Evolutionary conservation across 2,329 filamentous ascomycete species (phyloP), one percentile per base, ranked within the genome.

Genomic region (Aspergillus latus): DNA sequence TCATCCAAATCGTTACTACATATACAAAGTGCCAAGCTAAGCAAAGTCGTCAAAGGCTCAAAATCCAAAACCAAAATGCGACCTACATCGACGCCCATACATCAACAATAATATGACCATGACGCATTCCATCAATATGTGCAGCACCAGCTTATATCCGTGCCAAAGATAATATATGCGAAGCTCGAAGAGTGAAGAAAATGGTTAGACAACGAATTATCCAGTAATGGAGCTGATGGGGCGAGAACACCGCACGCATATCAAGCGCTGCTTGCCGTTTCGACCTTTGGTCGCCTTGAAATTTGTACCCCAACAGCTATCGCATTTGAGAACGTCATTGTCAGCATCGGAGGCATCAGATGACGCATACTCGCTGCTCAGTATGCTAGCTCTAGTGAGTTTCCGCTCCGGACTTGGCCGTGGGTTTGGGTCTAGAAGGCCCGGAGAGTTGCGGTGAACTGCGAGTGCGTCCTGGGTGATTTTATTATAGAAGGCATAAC

Each of bases 241-340:
- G 21, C 60, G 67, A 47, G 67, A 65, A 53, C 80, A 90, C 45
- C 76, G 79, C 36, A 80, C 80, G 69, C 87, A 90, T n/a, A 86
- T 78, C 61, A 89, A 70, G 58, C 77, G 78, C 66, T 84, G 82
- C 51, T 76, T 78, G 40, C 74, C 77, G 6, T 79, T 80, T 28
- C 76, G 79, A 3, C 79, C 74, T 58, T 80, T 83, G 62, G 80
- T 84, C 1, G 82, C 82, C 61, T 83, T 83, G 62, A 90, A 90
- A 58, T 85, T 84, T 15, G 73, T 80, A 1, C 82, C 80, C 4
- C 81, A 80, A 64, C 88, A 90, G 58, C 78, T 79, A 21, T 76
- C 74, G 64, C 87, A 89, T 26, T 71, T 77, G 61, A 83, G 78
- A 13, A 76, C 75, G 16, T 80, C 79, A 7, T 75, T 73, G 10